Percentiles rank a stretch among this genome's conserved stretches.
Conservation (phyloP, 768 basidiomycete species). For the Pleurotus tuoliensis region DNA sequence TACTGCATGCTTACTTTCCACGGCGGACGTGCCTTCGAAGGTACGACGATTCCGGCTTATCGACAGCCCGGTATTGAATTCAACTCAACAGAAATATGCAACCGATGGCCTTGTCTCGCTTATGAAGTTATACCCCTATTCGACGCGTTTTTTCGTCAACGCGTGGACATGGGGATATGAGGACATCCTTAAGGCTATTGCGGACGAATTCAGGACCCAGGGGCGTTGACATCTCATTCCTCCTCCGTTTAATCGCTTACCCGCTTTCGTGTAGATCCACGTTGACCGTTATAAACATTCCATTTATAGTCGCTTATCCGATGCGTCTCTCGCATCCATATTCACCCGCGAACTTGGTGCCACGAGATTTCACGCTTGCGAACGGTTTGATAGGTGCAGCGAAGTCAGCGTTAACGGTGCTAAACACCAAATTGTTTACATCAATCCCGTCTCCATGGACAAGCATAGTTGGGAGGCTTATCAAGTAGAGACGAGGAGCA, state of each 20-base stretch:
- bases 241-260: neutral
- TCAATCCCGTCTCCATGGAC: constrained; percentile 79
- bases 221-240: constrained; percentile 26
- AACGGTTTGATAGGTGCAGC: constrained; percentile 72
- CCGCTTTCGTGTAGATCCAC: constrained; percentile 57
- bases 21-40: constrained; percentile 55
- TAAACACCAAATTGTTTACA: constrained; percentile 61
- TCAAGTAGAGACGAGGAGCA: constrained; percentile 32
- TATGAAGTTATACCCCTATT: constrained; percentile 60
- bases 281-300: constrained; percentile 83
- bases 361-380: constrained; percentile 93
- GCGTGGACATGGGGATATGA: constrained; percentile 98
- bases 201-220: constrained; percentile 58
- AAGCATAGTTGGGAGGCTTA: constrained; percentile 48
- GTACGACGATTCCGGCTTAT: constrained; percentile 23
- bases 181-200: constrained; percentile 76
- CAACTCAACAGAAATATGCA: constrained; percentile 52
- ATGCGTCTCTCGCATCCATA: constrained; percentile 59
- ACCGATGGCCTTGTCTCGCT: constrained; percentile 63
- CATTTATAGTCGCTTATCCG: constrained; percentile 55
- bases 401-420: constrained; percentile 46
- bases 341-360: constrained; percentile 54
- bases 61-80: neutral
- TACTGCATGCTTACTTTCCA: constrained; percentile 63
- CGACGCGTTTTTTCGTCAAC: constrained; percentile 83